Percentiles rank a stretch among this genome's conserved stretches.
phyloP scores from a whole-genome alignment of 352 stramenopile species.

The Nothophytophthora sp. region DNA sequence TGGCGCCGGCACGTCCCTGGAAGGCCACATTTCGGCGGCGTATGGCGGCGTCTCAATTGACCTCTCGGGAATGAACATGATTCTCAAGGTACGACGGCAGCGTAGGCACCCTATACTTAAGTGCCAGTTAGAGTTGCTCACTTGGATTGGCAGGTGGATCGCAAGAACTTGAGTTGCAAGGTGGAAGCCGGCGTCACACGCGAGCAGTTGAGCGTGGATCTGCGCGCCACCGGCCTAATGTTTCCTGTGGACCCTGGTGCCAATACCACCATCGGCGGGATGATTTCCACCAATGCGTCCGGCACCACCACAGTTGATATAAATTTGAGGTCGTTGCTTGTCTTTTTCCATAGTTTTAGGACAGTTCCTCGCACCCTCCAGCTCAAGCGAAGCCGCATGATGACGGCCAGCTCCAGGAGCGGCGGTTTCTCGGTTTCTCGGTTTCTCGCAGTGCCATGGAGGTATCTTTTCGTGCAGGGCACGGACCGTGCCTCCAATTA shows the following conservation, averaged over 20 bases:
- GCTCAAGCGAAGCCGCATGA: too few species aligned
- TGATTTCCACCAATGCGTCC: slow-evolving; percentile 92
- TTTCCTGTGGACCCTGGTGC: slow-evolving; percentile 98
- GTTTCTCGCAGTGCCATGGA: too few species aligned
- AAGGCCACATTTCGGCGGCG: slow-evolving; percentile 93
- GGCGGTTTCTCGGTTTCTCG: too few species aligned
- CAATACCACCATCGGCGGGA: slow-evolving; percentile 96
- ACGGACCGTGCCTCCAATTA: too few species aligned
- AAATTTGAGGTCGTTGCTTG: too few species aligned
- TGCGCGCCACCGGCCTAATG: slow-evolving; percentile 90
- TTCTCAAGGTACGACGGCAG: slow-evolving; percentile 39
- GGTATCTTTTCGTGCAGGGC: too few species aligned
- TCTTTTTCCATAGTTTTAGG: too few species aligned
- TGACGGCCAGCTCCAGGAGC: too few species aligned
- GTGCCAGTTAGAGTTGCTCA: too few species aligned
- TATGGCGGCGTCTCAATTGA: slow-evolving; percentile 89
- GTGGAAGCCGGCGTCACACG: slow-evolving; percentile 95
- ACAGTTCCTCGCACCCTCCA: too few species aligned
- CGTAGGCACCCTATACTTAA: too few species aligned
- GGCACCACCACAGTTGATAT: slow-evolving; percentile 91
- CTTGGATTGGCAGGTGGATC: slow-evolving; percentile 34
- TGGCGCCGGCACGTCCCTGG: too few species aligned
- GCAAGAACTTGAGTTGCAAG: slow-evolving; percentile 89
- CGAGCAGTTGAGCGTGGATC: slow-evolving; percentile 89
- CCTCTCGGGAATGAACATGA: slow-evolving; percentile 65